Evolutionary conservation across 2,329 filamentous ascomycete species (phyloP), one percentile per base, ranked within the genome.

Genomic region (Onygenales sp.): DNA sequence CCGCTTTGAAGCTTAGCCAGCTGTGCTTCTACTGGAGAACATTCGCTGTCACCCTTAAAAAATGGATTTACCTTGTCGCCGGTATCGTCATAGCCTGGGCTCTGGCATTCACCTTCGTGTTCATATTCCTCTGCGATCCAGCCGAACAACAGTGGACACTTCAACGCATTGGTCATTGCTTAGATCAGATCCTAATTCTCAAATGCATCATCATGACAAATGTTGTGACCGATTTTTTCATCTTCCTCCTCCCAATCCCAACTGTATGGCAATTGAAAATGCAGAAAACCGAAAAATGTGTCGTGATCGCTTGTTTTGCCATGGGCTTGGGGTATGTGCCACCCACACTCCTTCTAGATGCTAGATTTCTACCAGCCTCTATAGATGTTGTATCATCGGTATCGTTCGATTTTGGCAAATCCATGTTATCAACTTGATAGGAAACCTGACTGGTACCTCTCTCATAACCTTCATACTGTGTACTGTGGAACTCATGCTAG

Each of bases 121-220:
- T 49, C 34, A 34, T 37, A 13, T 49, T 49, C 33, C 47, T 49
- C n/a, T 49, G 47, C 1, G 17, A 49, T 9, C 47, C 47, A n/a
- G 13, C 3, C 32, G 14, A 49, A 10, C 21, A 49, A 37, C 32
- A 34, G 47, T 49, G 47, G 47, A 36, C 47, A 37, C 47, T 49
- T 31, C 21, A 49, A 49, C 27, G 21, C 13, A 34, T 49, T 21
- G 32, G 47, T 1, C 21, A 37, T 27, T 49, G 47, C 32, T 17
- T 37, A 1, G 47, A 37, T n/a, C 47, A 49, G 47, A 49, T 49
- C 6, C 32, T 49, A n/a, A 32, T 34, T 40, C 21, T 49, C 6
- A 49, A 49, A 14, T 36, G 21, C n/a, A 49, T 49, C 47, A 49
- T 49, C 9, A 49, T 49, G 27, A 49, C 47, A 37, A 49, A 49